Evolutionary conservation across 2,329 filamentous ascomycete species (phyloP), one percentile per base, ranked within the genome.

Genomic region (Nothopassalora personata): DNA sequence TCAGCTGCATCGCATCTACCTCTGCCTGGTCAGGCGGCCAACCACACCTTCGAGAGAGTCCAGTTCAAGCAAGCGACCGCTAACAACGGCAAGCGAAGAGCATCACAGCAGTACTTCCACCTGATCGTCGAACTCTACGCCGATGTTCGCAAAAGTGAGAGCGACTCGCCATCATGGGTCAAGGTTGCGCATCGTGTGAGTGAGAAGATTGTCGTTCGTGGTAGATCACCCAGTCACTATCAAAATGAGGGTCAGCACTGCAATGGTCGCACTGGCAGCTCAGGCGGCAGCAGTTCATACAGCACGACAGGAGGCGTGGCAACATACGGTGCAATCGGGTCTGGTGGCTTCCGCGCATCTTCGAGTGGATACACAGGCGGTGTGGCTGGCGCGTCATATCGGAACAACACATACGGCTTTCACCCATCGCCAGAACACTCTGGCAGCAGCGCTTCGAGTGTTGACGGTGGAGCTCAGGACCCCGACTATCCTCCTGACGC

Each of bases 1-100:
- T 45, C 59, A 31, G 62, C 63, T 30, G 58, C 62, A 23, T 48
- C 64, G 1, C 66, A 67, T 47, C 43, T 72, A 9, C 64, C 66
- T 10, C 39, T 66, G 27, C 69, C 68, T 4, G 67, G 69, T 15
- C 65, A 67, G 30, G 64, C 65, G n/a, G 76, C 73, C 7, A 78
- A 79, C n/a, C 82, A 86, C 58, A 83, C 80, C 0, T 97, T 95
- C 71, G 91, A 96, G 71, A 86, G 92, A 10, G 94, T 96, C 54
- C 91, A 96, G 68, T 97, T 96, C 81, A 95, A 96, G 73, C 90
- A 90, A 64, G 91, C 92, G 1, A 96, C 91, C 0, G 90, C 91
- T 27, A 97, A 96, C 76, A 97, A 97, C 66, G 91, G 91, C 50
- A 96, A 96, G 73, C 83, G 92, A 66, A 82, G 92, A 58, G 91